Evolutionary conservation across 768 basidiomycete genomes (phyloP).

Genomic region (Chalciporus pseudorubinellus): DNA sequence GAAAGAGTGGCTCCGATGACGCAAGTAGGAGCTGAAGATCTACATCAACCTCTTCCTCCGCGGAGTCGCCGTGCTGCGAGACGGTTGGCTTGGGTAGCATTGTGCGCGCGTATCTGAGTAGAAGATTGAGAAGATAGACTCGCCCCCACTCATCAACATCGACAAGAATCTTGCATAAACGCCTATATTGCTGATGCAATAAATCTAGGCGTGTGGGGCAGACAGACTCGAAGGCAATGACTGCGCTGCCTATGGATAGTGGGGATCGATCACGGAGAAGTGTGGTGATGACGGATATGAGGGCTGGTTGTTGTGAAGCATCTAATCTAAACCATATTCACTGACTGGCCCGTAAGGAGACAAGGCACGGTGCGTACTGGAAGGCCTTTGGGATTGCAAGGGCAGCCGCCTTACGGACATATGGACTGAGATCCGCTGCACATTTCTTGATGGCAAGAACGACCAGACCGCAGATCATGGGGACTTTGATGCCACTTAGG

Average conservation of each 20-base stretch:
- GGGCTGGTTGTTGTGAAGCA: constrained; percentile 60
- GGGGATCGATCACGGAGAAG: constrained; percentile 77
- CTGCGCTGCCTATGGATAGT: constrained; percentile 82
- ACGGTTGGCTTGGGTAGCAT: constrained; percentile 71
- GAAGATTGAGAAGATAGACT: constrained; percentile 69
- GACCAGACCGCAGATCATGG: constrained; percentile 83
- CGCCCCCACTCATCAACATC: constrained; percentile 99
- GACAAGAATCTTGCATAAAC: constrained; percentile 77
- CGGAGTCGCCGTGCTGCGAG: constrained; percentile 28
- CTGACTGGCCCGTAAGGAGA: neutral
- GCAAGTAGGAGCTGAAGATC: constrained; percentile 76
- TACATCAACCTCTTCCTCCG: constrained; percentile 66
- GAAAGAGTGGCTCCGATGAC: constrained; percentile 73
- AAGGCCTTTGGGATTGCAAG: constrained; percentile 85
- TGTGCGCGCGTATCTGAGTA: constrained; percentile 76
- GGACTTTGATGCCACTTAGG: constrained; percentile 86
- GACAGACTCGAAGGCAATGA: constrained; percentile 82
- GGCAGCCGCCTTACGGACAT: constrained; percentile 91
- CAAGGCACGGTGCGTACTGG: constrained; percentile 48
- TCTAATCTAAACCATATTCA: constrained; percentile 57
- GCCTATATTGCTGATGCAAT: constrained; percentile 84
- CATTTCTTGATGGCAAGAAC: constrained; percentile 90
- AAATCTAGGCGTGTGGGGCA: constrained; percentile 86
- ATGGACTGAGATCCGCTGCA: constrained; percentile 87
- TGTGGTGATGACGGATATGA: constrained; percentile 65